Base-by-base conservation (phyloP, 2,329 filamentous ascomycete genomes). In the Microsporum ferrugineum region DNA sequence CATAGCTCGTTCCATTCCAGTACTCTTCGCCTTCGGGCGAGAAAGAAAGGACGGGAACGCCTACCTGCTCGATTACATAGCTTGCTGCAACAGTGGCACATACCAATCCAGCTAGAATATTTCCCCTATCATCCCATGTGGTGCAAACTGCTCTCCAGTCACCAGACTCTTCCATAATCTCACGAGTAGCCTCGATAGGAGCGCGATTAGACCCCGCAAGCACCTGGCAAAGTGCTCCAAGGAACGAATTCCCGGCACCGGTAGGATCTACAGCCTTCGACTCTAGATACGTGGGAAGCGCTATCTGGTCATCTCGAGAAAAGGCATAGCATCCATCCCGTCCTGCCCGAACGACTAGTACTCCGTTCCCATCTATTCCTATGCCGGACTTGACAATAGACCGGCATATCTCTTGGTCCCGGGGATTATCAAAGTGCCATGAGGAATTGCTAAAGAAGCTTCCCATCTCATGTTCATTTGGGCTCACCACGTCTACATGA, bases 41-140 rank as follows among this genome's bases (percentile, higher is more conserved):
- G 47, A 61, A 64, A 57, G 71, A 69, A 27, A 75, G 68, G 23
- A 62, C 64, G 17, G 92, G 92, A 72, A 95, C 83, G 0, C 94
- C 92, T 59, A 95, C 85, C 73, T 99, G 94, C 75, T 99, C 91
- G 68, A 99, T 95, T 14, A 89, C 89, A 73, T 96, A 94, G 69
- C 91, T 91, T 5, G 94, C 92, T 1, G 90, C 87, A 4, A 97
- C 81, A 53, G 84, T 87, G 3, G 86, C 94, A 84, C 87, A 92
- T 0, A 83, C 79, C 3, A 88, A 85, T 3, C 90, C 91, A 67
- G 85, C 63, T 86, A 83, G 45, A 88, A 77, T 59, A 65, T 70
- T 57, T 55, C 66, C 62, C 31, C 72, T 70, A 66, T 81, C 60
- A 78, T 1, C 83, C 84, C 59, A 87, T 33, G 65, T 73, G 68